Evolutionary conservation across 208 protist genomes (phyloP).

Genomic region (Trypanosoma melophagium): DNA sequence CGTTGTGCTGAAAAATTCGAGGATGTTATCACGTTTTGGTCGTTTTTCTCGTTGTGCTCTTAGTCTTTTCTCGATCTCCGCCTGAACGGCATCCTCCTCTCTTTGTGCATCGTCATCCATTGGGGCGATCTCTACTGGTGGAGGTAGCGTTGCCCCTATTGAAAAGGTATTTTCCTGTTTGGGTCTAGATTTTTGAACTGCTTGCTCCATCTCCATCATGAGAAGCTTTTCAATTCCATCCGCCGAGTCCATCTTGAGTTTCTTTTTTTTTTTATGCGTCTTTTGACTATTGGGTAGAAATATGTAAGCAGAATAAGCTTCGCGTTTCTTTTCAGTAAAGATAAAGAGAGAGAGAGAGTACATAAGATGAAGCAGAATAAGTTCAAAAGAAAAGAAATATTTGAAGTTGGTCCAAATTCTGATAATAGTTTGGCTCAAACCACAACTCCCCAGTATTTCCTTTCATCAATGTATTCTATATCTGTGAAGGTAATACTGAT

Average conservation of each 20-base stretch:
- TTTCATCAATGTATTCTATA: too few relatives aligned
- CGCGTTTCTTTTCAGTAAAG: too few relatives aligned
- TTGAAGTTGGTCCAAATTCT: too few relatives aligned
- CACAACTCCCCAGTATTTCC: too few relatives aligned
- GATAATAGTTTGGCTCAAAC: too few relatives aligned
- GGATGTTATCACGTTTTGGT: background rate
- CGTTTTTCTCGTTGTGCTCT: conserved; percentile 41
- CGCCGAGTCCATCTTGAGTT: conserved; percentile 38
- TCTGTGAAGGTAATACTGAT: background rate
- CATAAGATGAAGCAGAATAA: too few relatives aligned
- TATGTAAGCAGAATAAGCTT: too few relatives aligned
- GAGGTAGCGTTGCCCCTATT: conserved; percentile 13
- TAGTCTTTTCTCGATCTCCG: conserved; percentile 52
- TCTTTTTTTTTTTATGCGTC: conserved; percentile 19
- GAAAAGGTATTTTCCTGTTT: conserved; percentile 12
- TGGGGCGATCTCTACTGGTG: conserved; percentile 48
- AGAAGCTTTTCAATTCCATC: conserved; percentile 75
- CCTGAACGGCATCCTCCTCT: conserved; percentile 46
- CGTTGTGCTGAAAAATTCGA: background rate
- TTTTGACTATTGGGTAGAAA: too few relatives aligned
- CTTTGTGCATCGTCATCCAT: conserved; percentile 31
- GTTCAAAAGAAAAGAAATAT: too few relatives aligned
- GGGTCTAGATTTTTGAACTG: conserved; percentile 39
- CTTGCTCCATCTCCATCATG: conserved; percentile 80
- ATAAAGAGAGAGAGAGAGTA: too few relatives aligned